These are phyloP conservation scores for Dactylellina parvicollis DNA, from an alignment of 2,329 filamentous ascomycete species.

Conservation along the genomic window DNA sequence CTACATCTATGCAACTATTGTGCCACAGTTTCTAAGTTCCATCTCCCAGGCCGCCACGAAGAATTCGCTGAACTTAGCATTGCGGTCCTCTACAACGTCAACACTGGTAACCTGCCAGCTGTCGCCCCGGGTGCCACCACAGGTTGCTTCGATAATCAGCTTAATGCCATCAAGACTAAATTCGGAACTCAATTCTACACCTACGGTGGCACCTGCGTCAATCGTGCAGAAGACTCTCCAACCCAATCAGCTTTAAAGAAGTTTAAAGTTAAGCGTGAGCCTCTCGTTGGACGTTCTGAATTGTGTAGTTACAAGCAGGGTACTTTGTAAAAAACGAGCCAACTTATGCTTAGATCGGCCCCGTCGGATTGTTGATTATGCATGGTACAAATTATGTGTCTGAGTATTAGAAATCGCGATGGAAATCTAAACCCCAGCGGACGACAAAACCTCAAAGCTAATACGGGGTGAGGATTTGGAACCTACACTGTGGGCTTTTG, in stretches of 20 bases:
- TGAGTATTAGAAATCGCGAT: no score
- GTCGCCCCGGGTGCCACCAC: slow-evolving; percentile 28
- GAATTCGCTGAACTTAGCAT: slow-evolving; percentile 44
- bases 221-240: slow-evolving; percentile 21
- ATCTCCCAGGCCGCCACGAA: slow-evolving; percentile 22
- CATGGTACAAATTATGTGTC: no score
- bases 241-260: slow-evolving; percentile 11
- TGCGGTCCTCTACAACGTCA: slow-evolving; percentile 29
- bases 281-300: slow-evolving; percentile 22
- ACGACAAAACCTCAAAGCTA: no score
- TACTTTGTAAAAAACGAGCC: neutral
- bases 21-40: neutral
- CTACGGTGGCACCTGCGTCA: slow-evolving; percentile 37
- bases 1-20: neutral
- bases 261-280: slow-evolving; percentile 27
- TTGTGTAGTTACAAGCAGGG: slow-evolving; percentile 34
- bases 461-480: no score
- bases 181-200: slow-evolving; percentile 27
- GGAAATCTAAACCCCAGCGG: no score
- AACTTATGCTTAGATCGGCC: no score
- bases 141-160: slow-evolving; percentile 40
- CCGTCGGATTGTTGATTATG: no score
- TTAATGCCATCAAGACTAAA: slow-evolving; percentile 27
- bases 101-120: slow-evolving; percentile 31
- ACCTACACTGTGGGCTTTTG: no score